Evolutionary conservation across 192 early-diverging fungal species (phyloP), one percentile per base, ranked within the genome.

Genomic region (Linderina pennispora): DNA sequence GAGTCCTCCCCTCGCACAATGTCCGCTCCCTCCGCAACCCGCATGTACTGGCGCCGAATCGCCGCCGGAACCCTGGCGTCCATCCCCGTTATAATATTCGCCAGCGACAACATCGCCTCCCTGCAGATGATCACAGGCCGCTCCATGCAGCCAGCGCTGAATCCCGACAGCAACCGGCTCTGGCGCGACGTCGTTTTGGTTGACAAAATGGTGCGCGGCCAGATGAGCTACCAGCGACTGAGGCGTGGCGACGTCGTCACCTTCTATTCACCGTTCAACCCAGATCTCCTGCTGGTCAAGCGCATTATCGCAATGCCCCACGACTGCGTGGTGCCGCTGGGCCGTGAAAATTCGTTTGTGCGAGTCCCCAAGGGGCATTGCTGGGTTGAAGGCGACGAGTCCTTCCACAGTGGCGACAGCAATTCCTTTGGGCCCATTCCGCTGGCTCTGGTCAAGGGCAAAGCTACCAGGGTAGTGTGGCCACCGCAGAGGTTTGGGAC

Each of bases 341-440:
- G 50, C 36, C 40, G 36, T 13, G 33, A 57, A 9, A 39, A 55
- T 15, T 53, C 65, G 36, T 65, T 61, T 25, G 58, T 90, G 6
- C 67, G 69, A 34, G 63, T 92, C 10, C 90, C 90, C 21, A 60
- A 58, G 48, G 90, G 90, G 8, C 82, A 92, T 48, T 86, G 82
- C 54, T 92, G 90, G 90, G 70, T 90, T 34, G 90, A 92, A 54
- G 84, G 85, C 23, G 89, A 92, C 55, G 89, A 92, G 56, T 75
- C 76, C 26, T 92, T 87, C 55, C 86, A 89, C 49, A 86, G 84
- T 40, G 74, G 63, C 36, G 90, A 92, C 39, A 90, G 87, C 53
- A 90, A 87, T 62, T 46, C 65, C 10, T 90, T 84, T 58, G 90
- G 90, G 35, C 81, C 87, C 0, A 48, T 88, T 7, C 85, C 88